Base-by-base conservation (phyloP, 768 basidiomycete genomes). In the Termitomyces sp. region DNA sequence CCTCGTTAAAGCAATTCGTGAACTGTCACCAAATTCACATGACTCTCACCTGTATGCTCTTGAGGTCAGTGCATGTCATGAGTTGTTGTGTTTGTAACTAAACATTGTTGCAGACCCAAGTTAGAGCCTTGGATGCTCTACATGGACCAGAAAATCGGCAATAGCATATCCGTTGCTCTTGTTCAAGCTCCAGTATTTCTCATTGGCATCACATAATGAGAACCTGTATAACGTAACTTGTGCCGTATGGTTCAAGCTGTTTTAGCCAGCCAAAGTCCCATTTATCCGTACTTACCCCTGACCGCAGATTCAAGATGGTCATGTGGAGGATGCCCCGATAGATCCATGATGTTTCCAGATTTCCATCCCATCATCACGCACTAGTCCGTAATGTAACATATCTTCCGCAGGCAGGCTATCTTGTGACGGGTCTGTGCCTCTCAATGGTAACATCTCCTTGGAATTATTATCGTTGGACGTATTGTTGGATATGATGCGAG, bases 31-130 rank as follows among this genome's bases (percentile, higher is more conserved):
- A 0, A 75, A 82, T 32, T 88, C 89, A 1, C 71, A 80, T 54
- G 92, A 94, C 60, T 83, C 84, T 0, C 86, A 94, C 73, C 67
- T 94, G 12, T 84, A 77, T 55, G 82, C 87, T 2, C 77, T 94
- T 0, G 92, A 93, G 78, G 89, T 87, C 56, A 41, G 77, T 53
- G 5, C 17, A 46, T n/a, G 32, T 44, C 10, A 24, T 19, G 14
- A 21, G 30, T 28, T 30, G 34, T 34, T 30, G 21, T 45, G 12
- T 35, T 26, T 24, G 24, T 12, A 21, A 37, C 21, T 22, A 14
- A 21, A 45, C 19, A 3, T 44, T 10, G 12, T 48, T 17, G 19
- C 28, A 65, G 63, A 56, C 46, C 11, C 56, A 49, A 17, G 60
- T 64, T 9, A 57, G 64, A 14, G 64, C 59, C 11, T 53, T 65